These are phyloP conservation scores for Hericium erinaceus DNA, from an alignment of 768 basidiomycete genomes.

Conservation along the genomic window DNA sequence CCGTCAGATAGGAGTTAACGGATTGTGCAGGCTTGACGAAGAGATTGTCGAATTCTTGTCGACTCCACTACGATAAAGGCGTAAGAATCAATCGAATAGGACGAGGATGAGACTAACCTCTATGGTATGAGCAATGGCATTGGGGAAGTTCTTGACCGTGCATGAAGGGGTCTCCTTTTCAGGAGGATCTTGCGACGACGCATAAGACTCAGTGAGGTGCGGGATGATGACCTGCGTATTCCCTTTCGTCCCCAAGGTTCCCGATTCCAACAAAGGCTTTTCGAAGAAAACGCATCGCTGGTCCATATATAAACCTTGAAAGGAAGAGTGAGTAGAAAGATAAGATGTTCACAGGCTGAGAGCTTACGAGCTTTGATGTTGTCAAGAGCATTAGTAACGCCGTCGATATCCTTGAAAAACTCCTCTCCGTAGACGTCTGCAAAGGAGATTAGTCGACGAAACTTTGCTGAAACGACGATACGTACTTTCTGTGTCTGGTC, in stretches of 20 bases:
- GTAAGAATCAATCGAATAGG: neutral
- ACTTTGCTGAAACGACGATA: slow-evolving; percentile 6
- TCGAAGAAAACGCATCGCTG: slow-evolving; percentile 94
- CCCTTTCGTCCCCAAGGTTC: slow-evolving; percentile 96
- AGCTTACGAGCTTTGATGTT: slow-evolving; percentile 89
- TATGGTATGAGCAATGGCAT: slow-evolving; percentile 95
- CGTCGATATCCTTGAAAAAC: slow-evolving; percentile 84
- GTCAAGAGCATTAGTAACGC: slow-evolving; percentile 95
- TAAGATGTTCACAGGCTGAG: neutral
- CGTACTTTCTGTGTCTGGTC: slow-evolving; percentile 86
- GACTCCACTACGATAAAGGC: slow-evolving; percentile 62
- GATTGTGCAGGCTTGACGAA: slow-evolving; percentile 93
- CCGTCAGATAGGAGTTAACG: slow-evolving; percentile 93
- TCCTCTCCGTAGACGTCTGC: slow-evolving; percentile 61
- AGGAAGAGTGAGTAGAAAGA: slow-evolving; percentile 4
- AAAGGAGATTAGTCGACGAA: neutral
- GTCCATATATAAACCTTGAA: slow-evolving; percentile 90
- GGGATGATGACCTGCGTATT: slow-evolving; percentile 95
- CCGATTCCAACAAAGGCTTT: slow-evolving; percentile 94
- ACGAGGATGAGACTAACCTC: slow-evolving; percentile 47
- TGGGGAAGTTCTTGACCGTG: slow-evolving; percentile 98
- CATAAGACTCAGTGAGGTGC: slow-evolving; percentile 91
- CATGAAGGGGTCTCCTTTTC: slow-evolving; percentile 96
- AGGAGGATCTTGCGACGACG: slow-evolving; percentile 96
- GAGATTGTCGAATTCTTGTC: slow-evolving; percentile 83